Base-by-base conservation (phyloP, 768 basidiomycete species). In the Hypholoma fasciculare region DNA sequence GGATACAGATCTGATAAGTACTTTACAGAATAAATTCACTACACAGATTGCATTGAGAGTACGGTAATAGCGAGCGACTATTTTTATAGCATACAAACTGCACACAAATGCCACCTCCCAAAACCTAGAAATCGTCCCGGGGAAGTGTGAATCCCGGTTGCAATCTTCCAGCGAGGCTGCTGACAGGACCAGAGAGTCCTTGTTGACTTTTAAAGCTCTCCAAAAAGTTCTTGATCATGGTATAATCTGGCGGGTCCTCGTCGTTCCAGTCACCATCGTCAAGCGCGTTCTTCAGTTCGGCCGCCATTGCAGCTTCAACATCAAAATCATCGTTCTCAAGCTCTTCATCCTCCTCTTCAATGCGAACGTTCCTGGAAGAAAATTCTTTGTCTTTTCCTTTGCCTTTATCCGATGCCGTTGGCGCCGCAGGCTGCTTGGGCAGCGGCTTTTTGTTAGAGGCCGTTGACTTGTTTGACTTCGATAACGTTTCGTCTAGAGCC, bases 201-300 rank as follows among this genome's bases (percentile, higher is more conserved):
- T 70, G 90, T 68, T 99, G 97, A 61, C 88, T 88, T 69, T 92
- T 94, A 79, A 93, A 98, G 72, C 94, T 96, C 76, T 97, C 94
- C 71, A 98, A 73, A 72, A 99, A 95, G 71, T 97, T 96, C 74
- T 94, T 96, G 77, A 98, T 96, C 66, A 98, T 75, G 64, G 87
- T 87, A 72, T 96, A 97, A 70, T 99, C 94, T 67, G 84, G 78
- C 38, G 78, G 76, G 11, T 76, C 76, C 2, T 74, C 78, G 43
- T 75, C 76, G 27, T 78, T 83, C 20, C 81, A 85, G n/a, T 85
- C 84, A 7, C 78, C 83, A 13, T 68, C 65, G 66, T 82, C 84
- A 48, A 96, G 71, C 0, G 86, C 77, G 8, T 80, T 82, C 39
- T 79, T 80, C 7, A 97, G 78, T 67, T 99, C 97, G 2, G 87